phyloP scores from a whole-genome alignment of 352 stramenopile species.

The Pythium aphanidermatum region DNA sequence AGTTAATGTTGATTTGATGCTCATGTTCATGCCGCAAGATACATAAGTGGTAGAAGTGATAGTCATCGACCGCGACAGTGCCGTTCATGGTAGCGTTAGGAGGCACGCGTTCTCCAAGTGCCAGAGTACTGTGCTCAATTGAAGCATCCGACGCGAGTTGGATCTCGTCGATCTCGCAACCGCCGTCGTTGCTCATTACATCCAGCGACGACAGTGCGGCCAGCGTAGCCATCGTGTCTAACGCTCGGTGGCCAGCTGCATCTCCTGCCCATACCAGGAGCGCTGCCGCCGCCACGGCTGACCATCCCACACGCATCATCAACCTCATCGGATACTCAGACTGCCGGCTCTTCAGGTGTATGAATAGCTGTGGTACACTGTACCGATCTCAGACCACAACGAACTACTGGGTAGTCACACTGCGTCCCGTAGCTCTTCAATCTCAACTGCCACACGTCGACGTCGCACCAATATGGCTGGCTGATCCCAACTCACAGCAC shows the following conservation, averaged over 20 bases:
- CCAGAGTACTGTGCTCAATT: slow-evolving; percentile 38
- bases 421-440: slow-evolving; percentile 13
- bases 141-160: slow-evolving; percentile 59
- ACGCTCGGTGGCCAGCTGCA: too few relatives aligned
- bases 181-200: not conserved
- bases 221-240: too few relatives aligned
- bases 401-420: not conserved
- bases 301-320: too few relatives aligned
- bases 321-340: too few relatives aligned
- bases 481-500: slow-evolving; percentile 55
- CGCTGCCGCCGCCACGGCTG: too few relatives aligned
- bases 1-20: slow-evolving; percentile 62
- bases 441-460: slow-evolving; percentile 11
- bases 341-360: too few relatives aligned
- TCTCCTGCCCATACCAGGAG: too few relatives aligned
- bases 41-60: slow-evolving; percentile 72
- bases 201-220: too few relatives aligned
- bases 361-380: too few relatives aligned
- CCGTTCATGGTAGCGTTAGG: slow-evolving; percentile 68
- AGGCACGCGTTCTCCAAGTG: slow-evolving; percentile 43
- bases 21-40: slow-evolving; percentile 72
- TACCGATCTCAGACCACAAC: too few relatives aligned
- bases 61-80: slow-evolving; percentile 37
- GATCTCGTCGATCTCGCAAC: slow-evolving; percentile 61
- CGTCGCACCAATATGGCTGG: slow-evolving; percentile 24